phyloP scores from a whole-genome alignment of 2,329 filamentous ascomycete species.

The Fusarium tricinctum region DNA sequence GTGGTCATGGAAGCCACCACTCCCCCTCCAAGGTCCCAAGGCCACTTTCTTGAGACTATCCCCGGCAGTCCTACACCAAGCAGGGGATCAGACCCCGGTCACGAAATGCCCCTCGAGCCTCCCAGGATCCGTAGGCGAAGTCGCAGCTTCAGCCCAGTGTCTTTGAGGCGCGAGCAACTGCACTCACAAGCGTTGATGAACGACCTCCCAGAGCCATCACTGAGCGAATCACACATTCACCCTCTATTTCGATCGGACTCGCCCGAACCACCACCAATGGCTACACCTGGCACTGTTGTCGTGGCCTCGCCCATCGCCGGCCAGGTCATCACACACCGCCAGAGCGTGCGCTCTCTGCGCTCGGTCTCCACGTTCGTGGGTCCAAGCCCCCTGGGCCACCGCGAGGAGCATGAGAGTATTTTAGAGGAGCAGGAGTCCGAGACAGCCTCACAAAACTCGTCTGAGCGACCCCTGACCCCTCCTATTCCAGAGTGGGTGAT shows the following conservation, averaged over 20 bases:
- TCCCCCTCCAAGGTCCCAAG: slow-evolving; percentile 59
- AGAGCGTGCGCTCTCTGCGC: slow-evolving; percentile 66
- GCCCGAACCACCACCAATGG: slow-evolving; percentile 73
- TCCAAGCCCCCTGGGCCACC: slow-evolving; percentile 63
- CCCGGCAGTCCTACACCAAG: slow-evolving; percentile 75
- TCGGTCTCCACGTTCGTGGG: slow-evolving; percentile 67
- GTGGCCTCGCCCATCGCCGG: slow-evolving; percentile 78
- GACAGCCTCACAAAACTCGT: slow-evolving; percentile 40
- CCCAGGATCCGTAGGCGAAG: slow-evolving; percentile 62
- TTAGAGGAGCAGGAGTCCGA: slow-evolving; percentile 46
- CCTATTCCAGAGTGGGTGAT: slow-evolving; percentile 74
- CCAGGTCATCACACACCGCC: slow-evolving; percentile 70
- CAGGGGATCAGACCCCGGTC: slow-evolving; percentile 74
- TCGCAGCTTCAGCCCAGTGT: slow-evolving; percentile 66
- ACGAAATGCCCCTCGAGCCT: slow-evolving; percentile 68
- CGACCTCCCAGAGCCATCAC: slow-evolving; percentile 64
- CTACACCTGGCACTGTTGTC: slow-evolving; percentile 78
- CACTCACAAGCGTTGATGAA: slow-evolving; percentile 53
- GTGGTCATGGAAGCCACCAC: slow-evolving; percentile 66
- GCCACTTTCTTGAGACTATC: slow-evolving; percentile 77
- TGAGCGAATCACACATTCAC: slow-evolving; percentile 78
- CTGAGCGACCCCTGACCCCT: slow-evolving; percentile 67
- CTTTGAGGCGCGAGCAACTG: slow-evolving; percentile 51
- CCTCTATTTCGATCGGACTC: slow-evolving; percentile 82
- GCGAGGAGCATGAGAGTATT: slow-evolving; percentile 51